Base-by-base conservation (phyloP, 2,329 filamentous ascomycete genomes). In the Podosphaera fusca region DNA sequence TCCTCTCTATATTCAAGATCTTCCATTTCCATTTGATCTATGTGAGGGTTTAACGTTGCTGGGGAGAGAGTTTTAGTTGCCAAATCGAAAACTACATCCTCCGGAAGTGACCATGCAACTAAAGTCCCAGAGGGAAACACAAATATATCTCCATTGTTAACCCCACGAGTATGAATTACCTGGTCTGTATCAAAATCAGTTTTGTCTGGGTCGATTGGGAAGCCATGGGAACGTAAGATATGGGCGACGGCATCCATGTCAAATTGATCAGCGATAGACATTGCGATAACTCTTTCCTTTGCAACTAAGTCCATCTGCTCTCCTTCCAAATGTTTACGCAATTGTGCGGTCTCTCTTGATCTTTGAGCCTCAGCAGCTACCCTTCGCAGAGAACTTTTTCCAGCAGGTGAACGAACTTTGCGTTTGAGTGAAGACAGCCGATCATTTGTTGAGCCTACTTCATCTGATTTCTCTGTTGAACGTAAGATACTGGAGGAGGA, bases 121-220 rank as follows among this genome's bases (percentile, higher is more conserved):
- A 96, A 78, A 10, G 89, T 94, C 9, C 92, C 92, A 0, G 89
- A 95, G 7, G 90, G 88, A 63, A 98, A 98, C 58, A 98, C 82
- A 67, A 96, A 96, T 55, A 96, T 80, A 70, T 98, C 92, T 38
- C 88, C 89, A 58, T 80, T 75, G 66, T 79, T 77, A 59, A 76
- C 73, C 7, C 74, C 74, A 55, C 78, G 72, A 5, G 79, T 80
- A 64, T 83, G 80, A 54, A 83, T 76, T 4, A 83, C 78, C 64
- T 82, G 79, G 61, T 73, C 73, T 52, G 74, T 71, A 61, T 81
- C 78, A 62, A 83, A 81, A 12, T 74, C 76, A 10, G 75, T 79
- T 54, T 70, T 71, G 62, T 83, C 78, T 1, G 80, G 80, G 63
- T 83, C 79, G 56, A 82, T 75, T 46, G 71, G 69, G 65, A 81